A percentile compares a stretch with the other conserved stretches of the same genome.
Conservation (phyloP, 2,329 filamentous ascomycete species). For the Davidsoniella virescens region DNA sequence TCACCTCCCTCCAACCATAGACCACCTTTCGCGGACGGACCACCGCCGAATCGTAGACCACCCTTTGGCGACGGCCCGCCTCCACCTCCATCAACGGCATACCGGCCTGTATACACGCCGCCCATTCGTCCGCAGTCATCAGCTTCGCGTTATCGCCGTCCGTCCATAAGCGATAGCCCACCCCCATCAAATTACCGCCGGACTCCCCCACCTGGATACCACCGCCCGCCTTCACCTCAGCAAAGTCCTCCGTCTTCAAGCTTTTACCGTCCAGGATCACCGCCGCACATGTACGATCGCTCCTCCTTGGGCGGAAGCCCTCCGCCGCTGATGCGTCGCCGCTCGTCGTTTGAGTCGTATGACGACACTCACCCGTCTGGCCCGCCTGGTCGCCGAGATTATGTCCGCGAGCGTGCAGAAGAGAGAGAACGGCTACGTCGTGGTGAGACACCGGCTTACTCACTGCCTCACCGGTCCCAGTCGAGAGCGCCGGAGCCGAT, state of each 20-base stretch:
- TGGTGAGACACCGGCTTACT: neutral
- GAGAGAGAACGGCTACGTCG: neutral
- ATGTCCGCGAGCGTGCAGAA: constrained; percentile 6
- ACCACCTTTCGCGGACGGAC: neutral
- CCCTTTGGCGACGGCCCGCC: neutral
- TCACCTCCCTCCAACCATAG: neutral
- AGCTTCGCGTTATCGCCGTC: neutral
- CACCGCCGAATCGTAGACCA: neutral
- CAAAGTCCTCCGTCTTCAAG: neutral
- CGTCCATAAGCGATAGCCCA: neutral
- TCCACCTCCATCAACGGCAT: neutral
- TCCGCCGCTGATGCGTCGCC: constrained; percentile 1
- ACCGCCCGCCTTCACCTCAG: neutral
- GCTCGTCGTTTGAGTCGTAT: constrained; percentile 9
- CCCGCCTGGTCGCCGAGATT: constrained; percentile 1
- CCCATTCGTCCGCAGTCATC: neutral
- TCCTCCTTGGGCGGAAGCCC: neutral
- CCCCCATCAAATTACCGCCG: neutral
- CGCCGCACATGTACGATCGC: neutral
- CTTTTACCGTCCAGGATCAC: neutral
- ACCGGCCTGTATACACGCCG: neutral
- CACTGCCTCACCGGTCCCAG: neutral
- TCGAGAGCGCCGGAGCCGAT: neutral
- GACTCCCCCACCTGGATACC: neutral
- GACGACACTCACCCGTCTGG: constrained; percentile 1